phyloP scores from a whole-genome alignment of 2,329 filamentous ascomycete species.

The Paecilomyces variotii region DNA sequence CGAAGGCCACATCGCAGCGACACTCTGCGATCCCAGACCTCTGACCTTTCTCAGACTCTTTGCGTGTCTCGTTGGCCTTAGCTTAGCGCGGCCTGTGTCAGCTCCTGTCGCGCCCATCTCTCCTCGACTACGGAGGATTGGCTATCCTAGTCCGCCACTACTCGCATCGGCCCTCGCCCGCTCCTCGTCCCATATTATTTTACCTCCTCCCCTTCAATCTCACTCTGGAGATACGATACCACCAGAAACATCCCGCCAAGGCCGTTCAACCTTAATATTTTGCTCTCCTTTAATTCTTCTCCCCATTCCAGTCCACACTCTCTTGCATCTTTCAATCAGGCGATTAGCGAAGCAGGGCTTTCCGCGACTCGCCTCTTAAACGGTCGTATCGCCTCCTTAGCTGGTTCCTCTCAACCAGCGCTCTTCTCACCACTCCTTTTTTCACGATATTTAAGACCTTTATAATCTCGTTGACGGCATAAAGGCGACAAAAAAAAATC shows the following conservation, averaged over 20 bases:
- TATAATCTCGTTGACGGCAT: not conserved
- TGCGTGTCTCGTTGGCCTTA: not conserved
- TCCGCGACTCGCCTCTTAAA: not conserved
- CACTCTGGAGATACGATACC: not conserved
- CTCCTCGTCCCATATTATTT: not conserved
- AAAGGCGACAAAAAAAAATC: not conserved
- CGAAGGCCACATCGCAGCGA: not conserved
- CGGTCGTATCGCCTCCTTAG: not conserved
- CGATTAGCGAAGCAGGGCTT: not conserved
- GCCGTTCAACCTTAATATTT: not conserved
- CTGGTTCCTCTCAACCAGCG: not conserved
- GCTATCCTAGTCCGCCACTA: not conserved
- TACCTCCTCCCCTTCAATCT: not conserved
- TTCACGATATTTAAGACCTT: not conserved
- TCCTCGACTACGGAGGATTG: not conserved
- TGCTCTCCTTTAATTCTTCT: not conserved
- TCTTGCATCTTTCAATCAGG: constrained; percentile 7
- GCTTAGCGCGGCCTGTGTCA: not conserved
- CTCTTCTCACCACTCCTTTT: not conserved
- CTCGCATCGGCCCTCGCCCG: not conserved
- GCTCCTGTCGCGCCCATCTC: not conserved
- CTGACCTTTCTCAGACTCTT: not conserved
- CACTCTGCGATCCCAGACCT: not conserved
- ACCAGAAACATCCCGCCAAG: not conserved
- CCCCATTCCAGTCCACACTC: not conserved